Percentiles rank a stretch among this genome's conserved stretches.
Evolutionary conservation across 148 eudicot genomes (phyloP).

Genomic region (Fallopia convolvulus): DNA sequence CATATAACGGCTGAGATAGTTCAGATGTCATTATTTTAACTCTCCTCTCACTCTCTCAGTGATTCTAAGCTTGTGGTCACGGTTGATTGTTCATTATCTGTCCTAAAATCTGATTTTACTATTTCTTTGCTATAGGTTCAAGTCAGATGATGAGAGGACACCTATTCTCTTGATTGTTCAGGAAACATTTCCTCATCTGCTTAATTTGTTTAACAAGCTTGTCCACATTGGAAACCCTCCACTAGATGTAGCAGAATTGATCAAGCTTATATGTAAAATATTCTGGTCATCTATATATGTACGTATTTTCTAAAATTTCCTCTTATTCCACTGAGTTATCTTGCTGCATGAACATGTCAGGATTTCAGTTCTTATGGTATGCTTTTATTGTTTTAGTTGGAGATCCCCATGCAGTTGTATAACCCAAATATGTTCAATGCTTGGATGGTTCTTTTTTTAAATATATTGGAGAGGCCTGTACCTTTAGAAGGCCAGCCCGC

Average conservation of each 20-base stretch:
- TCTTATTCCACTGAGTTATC: background rate
- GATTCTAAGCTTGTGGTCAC: conserved; percentile 4
- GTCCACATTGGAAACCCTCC: conserved; percentile 71
- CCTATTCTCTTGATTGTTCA: conserved; percentile 76
- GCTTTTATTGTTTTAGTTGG: conserved; percentile 46
- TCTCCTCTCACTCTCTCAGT: background rate
- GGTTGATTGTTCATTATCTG: background rate
- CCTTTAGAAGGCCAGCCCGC: conserved; percentile 90
- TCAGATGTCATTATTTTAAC: background rate
- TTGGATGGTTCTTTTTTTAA: conserved; percentile 93
- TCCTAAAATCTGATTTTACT: background rate
- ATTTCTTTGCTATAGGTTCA: conserved; percentile 50
- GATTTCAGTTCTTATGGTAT: background rate
- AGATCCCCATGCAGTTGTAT: conserved; percentile 87
- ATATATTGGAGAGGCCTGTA: conserved; percentile 92
- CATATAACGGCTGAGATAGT: background rate
- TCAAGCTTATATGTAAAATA: conserved; percentile 96
- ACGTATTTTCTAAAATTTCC: conserved; percentile 24
- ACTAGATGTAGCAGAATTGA: conserved; percentile 80
- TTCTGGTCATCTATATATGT: conserved; percentile 99
- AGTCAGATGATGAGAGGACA: conserved; percentile 92
- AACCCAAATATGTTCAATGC: conserved; percentile 86
- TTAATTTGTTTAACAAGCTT: conserved; percentile 70
- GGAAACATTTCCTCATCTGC: conserved; percentile 87
- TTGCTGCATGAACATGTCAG: background rate